Evolutionary conservation across 371 early-diverging fungal genomes (phyloP).

Genomic region (Basidiobolus meristosporus): DNA sequence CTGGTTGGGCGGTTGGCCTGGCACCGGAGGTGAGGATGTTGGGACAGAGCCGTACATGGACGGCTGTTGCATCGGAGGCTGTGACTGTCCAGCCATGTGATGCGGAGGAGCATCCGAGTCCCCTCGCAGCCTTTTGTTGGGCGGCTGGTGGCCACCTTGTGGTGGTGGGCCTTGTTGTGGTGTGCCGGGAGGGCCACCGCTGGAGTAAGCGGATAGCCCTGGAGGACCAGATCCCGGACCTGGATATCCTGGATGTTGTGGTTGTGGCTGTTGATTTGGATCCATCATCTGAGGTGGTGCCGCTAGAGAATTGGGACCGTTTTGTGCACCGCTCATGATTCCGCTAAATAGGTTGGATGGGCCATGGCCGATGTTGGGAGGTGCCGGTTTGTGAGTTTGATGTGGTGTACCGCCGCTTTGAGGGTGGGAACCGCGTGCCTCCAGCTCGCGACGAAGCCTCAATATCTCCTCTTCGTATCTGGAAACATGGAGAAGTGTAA

Average conservation of each 20-base stretch:
- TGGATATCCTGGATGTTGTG: constrained; percentile 7
- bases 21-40: constrained; percentile 1
- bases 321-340: constrained; percentile 7
- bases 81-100: background rate
- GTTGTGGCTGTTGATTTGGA: constrained; percentile 15
- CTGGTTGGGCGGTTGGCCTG: constrained; percentile 4
- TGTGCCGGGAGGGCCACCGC: constrained; percentile 6
- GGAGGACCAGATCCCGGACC: constrained; percentile 8
- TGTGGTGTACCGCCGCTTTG: background rate
- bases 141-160: constrained; percentile 1
- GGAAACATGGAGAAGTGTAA: background rate
- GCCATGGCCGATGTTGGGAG: constrained; percentile 20
- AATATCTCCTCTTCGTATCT: constrained; percentile 63
- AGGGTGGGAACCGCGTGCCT: constrained; percentile 5
- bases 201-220: constrained; percentile 7
- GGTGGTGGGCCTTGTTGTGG: constrained; percentile 2
- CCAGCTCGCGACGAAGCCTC: constrained; percentile 52
- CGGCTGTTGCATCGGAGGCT: constrained; percentile 4
- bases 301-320: constrained; percentile 7
- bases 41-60: constrained; percentile 1
- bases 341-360: constrained; percentile 9
- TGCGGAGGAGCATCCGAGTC: constrained; percentile 1
- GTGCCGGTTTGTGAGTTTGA: constrained; percentile 10
- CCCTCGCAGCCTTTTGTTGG: constrained; percentile 1
- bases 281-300: constrained; percentile 21